These are phyloP conservation scores for Heterobasidion annosum DNA, from an alignment of 1,284 basidiomycete genomes.

Conservation along the genomic window DNA sequence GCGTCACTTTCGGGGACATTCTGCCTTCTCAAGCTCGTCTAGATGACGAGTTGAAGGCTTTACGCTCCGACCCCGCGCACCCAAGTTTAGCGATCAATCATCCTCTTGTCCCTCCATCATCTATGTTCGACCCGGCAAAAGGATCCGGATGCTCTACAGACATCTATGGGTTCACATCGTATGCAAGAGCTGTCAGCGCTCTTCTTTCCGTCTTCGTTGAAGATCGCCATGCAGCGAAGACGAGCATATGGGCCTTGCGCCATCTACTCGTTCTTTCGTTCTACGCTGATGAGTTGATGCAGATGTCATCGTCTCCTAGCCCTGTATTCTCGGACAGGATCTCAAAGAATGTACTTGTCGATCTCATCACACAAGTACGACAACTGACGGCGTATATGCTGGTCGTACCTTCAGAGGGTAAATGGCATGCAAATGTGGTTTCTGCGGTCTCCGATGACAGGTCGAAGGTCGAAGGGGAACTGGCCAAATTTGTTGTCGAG, in stretches of 20 bases:
- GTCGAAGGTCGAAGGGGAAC: slow-evolving; percentile 12
- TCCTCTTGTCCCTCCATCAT: slow-evolving; percentile 42
- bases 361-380: slow-evolving; percentile 42
- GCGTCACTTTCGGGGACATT: slow-evolving; percentile 34
- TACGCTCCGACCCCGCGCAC: slow-evolving; percentile 42
- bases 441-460: slow-evolving; percentile 15
- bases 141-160: slow-evolving; percentile 22
- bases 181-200: slow-evolving; percentile 57
- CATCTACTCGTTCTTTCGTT: slow-evolving; percentile 54
- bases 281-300: slow-evolving; percentile 46
- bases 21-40: slow-evolving; percentile 43
- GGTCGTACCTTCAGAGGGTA: slow-evolving; percentile 35
- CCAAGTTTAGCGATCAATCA: slow-evolving; percentile 56
- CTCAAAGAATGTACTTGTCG: slow-evolving; percentile 27
- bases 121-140: slow-evolving; percentile 15
- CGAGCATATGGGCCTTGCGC: slow-evolving; percentile 52
- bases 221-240: slow-evolving; percentile 53
- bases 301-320: slow-evolving; percentile 38
- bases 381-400: slow-evolving; percentile 66
- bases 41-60: slow-evolving; percentile 33
- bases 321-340: slow-evolving; percentile 38
- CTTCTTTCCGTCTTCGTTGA: slow-evolving; percentile 51
- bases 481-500: slow-evolving; percentile 30
- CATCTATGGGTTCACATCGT: slow-evolving; percentile 42
- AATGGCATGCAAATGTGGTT: slow-evolving; percentile 41